Conservation (phyloP, 139 green algal genomes). For the Chlamydomonas schloesseri region DNA sequence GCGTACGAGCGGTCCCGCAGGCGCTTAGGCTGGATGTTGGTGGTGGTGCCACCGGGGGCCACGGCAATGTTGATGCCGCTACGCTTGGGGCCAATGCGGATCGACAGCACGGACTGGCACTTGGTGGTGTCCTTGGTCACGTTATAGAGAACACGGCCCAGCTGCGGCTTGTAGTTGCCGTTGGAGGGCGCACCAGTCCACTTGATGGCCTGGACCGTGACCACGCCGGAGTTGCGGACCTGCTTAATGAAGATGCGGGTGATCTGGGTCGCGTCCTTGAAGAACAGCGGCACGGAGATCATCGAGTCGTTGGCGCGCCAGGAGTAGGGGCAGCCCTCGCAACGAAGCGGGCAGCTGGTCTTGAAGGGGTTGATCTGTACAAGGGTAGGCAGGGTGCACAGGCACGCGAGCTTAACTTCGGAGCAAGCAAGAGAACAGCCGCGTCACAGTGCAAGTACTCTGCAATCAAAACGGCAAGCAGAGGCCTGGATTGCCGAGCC, state of each 20-base stretch:
- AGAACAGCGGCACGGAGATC: not conserved
- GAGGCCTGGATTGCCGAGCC: too few species aligned
- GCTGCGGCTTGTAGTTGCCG: not conserved
- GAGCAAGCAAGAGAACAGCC: too few species aligned
- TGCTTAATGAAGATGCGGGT: not conserved
- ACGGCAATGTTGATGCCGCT: not conserved
- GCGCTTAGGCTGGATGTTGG: too few species aligned
- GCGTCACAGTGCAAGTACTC: too few species aligned
- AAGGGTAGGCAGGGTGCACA: too few species aligned
- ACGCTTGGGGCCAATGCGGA: not conserved
- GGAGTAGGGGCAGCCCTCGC: not conserved
- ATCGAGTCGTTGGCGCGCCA: not conserved
- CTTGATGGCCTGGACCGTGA: slow-evolving; percentile 19
- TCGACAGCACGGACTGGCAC: not conserved
- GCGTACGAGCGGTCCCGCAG: too few species aligned
- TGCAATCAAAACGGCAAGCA: too few species aligned
- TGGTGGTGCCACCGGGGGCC: too few species aligned
- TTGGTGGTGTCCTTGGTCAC: not conserved
- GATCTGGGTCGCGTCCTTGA: slow-evolving; percentile 10
- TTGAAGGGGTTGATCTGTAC: not conserved
- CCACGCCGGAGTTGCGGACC: not conserved
- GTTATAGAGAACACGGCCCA: not conserved
- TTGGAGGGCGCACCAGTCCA: not conserved
- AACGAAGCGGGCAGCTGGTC: not conserved
- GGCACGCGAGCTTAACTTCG: too few species aligned